These are phyloP conservation scores for Penicillium fimorum DNA, from an alignment of 495 filamentous ascomycete genomes.

Conservation along the genomic window DNA sequence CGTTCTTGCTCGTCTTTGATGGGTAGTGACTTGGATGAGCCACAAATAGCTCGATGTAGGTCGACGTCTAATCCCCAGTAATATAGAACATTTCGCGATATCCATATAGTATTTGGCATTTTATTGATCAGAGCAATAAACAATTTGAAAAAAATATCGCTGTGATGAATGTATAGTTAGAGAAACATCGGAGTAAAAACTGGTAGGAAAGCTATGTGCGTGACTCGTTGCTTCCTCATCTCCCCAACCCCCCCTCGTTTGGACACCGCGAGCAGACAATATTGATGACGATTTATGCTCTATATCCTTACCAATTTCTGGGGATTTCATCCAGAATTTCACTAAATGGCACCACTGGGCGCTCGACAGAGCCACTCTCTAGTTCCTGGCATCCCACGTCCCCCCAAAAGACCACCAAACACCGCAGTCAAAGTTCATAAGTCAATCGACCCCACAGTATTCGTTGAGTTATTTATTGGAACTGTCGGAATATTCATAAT, in stretches of 20 bases:
- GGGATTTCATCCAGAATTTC: neutral
- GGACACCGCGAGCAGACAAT: neutral
- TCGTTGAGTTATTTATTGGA: constrained; percentile 39
- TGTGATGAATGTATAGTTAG: neutral
- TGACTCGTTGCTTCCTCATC: constrained; percentile 5
- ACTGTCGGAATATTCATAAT: constrained; percentile 41
- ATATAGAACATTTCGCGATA: neutral
- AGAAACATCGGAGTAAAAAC: neutral
- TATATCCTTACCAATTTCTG: constrained; percentile 3
- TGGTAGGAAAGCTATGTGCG: neutral
- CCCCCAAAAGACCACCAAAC: constrained; percentile 18
- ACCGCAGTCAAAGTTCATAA: constrained; percentile 18
- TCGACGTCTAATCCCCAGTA: neutral
- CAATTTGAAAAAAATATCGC: neutral
- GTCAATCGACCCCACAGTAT: constrained; percentile 29
- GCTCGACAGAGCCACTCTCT: constrained; percentile 31
- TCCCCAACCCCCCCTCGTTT: neutral
- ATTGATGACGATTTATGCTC: neutral
- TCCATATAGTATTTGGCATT: neutral
- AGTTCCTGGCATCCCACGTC: constrained; percentile 21
- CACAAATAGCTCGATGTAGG: neutral
- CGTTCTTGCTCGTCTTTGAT: neutral
- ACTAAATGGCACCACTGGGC: constrained; percentile 37
- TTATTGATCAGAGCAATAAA: neutral
- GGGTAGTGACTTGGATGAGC: neutral